Evolutionary conservation across 768 basidiomycete genomes (phyloP).

Genomic region (Pleurotus citrinopileatus): DNA sequence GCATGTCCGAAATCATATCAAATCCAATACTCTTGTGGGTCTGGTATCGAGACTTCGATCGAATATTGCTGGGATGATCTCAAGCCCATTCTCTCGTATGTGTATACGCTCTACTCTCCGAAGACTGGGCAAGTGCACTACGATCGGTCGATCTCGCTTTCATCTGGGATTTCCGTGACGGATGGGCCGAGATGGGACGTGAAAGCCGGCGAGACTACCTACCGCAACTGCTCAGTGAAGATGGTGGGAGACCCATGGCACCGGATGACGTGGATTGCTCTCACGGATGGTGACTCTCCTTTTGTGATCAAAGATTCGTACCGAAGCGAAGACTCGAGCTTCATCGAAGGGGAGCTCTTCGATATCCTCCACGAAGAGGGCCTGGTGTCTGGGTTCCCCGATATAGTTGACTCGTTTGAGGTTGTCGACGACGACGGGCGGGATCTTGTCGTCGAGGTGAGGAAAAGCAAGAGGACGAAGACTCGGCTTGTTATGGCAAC

Average conservation of each 20-base stretch:
- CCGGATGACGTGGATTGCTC: background rate
- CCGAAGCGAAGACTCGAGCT: background rate
- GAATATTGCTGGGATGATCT: background rate
- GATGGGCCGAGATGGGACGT: conserved; percentile 1
- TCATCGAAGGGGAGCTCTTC: background rate
- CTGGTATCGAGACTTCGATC: conserved; percentile 20
- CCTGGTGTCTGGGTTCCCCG: background rate
- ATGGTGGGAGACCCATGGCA: background rate
- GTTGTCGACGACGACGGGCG: background rate
- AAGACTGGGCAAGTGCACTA: background rate
- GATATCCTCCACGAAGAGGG: background rate
- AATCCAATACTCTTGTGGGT: conserved; percentile 8
- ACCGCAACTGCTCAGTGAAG: background rate
- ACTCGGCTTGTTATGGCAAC: background rate
- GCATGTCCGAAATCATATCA: conserved; percentile 2
- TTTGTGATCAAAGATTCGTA: conserved; percentile 5
- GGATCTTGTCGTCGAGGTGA: background rate
- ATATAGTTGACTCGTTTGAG: background rate
- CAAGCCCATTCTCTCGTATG: background rate
- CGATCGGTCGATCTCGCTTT: background rate
- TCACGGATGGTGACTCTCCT: background rate
- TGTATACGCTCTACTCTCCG: conserved; percentile 4
- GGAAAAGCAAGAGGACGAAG: background rate
- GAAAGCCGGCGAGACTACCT: background rate
- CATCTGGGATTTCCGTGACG: background rate